These are phyloP conservation scores for Scenedesmus sp. DNA, from an alignment of 163 green algal genomes.

Conservation along the genomic window DNA sequence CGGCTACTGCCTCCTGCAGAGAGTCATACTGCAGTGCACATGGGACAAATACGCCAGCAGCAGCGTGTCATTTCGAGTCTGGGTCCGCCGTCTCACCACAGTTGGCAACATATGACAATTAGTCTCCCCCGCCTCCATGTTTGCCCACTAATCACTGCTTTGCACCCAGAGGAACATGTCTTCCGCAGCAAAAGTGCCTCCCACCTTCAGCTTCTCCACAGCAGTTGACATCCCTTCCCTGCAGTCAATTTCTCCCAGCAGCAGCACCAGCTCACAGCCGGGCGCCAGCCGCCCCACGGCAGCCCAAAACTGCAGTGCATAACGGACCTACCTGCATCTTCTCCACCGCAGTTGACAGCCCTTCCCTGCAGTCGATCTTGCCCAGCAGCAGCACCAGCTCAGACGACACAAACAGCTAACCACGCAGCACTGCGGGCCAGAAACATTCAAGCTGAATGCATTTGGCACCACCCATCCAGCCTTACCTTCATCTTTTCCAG, in stretches of 20 bases:
- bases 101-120: too few relatives aligned
- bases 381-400: too few relatives aligned
- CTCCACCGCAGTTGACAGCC: neutral
- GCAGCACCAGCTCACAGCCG: constrained; percentile 56
- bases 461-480: neutral
- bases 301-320: constrained; percentile 63
- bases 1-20: constrained; percentile 70
- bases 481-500: constrained; percentile 79
- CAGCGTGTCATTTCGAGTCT: too few relatives aligned
- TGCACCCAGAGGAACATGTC: too few relatives aligned
- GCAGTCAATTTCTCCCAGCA: neutral
- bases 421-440: neutral
- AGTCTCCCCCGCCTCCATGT: too few relatives aligned
- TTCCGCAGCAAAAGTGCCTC: too few relatives aligned
- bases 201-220: neutral
- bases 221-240: neutral
- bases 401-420: too few relatives aligned
- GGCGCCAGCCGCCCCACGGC: constrained; percentile 65
- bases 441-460: neutral
- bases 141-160: too few relatives aligned
- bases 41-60: neutral
- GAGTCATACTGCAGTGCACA: constrained; percentile 66
- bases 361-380: neutral
- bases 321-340: too few relatives aligned
- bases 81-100: too few relatives aligned